Base-by-base conservation (phyloP, 2,329 filamentous ascomycete species). In the Neoscytalidium dimidiatum region DNA sequence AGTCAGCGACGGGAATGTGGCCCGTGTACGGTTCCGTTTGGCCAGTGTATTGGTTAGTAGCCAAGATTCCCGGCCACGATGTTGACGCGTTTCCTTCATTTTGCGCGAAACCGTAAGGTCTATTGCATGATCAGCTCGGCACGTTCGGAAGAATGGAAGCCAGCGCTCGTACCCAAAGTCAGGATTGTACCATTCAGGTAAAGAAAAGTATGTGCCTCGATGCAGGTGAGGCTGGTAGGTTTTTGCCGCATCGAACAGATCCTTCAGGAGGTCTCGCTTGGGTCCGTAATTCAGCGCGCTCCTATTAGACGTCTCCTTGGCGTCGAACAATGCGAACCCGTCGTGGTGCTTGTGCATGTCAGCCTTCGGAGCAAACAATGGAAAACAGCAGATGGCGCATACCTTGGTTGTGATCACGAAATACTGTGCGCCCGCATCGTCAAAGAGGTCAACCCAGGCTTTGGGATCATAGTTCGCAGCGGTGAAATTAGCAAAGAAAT, bases 401-500 rank as follows among this genome's bases (percentile, higher is more conserved):
- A 41, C 38, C 38, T 83, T 83, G 64, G 73, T 77, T 5, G 78
- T 75, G 62, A 79, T 74, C 1, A 82, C 77, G 68, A 81, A 80
- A 71, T 83, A 79, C 21, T 81, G 79, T 6, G 83, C 83, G 7
- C 83, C 83, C 1, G 83, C 78, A 38, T 83, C 82, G 2, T 81
- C 80, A 63, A 85, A 81, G 0, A 85, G 77, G 67, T 85, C 82
- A 1, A 85, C 82, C 82, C 83, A 85, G 38, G 78, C 81, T 62
- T 83, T 85, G 0, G 85, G 79, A 67, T 85, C 77, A 67, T 78
- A 87, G 1, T 71, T 70, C 0, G 77, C 74, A 0, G 83, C 83
- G 0, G 83, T 86, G 73, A 86, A 87, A 65, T 84, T 77, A 3
- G 75, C 72, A 68, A 87, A 83, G 61, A 83, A 83, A 70, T 87